phyloP scores from a whole-genome alignment of 164 flowering plant genomes.

The Nymphaea thermarum region DNA sequence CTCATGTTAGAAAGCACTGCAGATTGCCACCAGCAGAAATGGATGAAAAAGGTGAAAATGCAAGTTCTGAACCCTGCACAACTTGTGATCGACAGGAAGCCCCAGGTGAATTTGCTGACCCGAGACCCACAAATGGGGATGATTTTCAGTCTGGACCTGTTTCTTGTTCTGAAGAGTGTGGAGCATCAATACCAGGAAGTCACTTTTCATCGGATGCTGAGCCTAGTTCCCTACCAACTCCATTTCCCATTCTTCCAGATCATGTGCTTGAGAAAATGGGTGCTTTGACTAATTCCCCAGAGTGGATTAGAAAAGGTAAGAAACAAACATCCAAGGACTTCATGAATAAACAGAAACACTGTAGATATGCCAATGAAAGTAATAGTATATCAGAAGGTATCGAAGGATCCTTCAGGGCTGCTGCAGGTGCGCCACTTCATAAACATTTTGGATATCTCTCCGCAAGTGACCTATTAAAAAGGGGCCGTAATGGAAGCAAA shows the following conservation, averaged over 20 bases:
- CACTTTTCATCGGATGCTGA: constrained; percentile 39
- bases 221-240: constrained; percentile 9
- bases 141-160: constrained; percentile 20
- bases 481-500: constrained; percentile 1
- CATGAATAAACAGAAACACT: neutral
- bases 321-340: neutral
- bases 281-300: constrained; percentile 6
- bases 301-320: constrained; percentile 4
- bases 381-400: neutral
- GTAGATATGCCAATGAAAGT: neutral
- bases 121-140: neutral
- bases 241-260: constrained; percentile 1
- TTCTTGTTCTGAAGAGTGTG: constrained; percentile 45
- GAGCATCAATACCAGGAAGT: constrained; percentile 17
- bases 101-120: neutral
- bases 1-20: constrained; percentile 17
- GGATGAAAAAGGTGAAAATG: neutral
- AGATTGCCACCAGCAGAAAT: neutral
- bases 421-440: constrained; percentile 46
- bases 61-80: neutral
- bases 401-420: neutral
- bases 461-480: constrained; percentile 27
- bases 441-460: constrained; percentile 75
- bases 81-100: neutral
- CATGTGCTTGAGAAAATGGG: constrained; percentile 7